These are phyloP conservation scores for Fusarium oligoseptatum DNA, from an alignment of 2,329 filamentous ascomycete genomes.

Conservation along the genomic window DNA sequence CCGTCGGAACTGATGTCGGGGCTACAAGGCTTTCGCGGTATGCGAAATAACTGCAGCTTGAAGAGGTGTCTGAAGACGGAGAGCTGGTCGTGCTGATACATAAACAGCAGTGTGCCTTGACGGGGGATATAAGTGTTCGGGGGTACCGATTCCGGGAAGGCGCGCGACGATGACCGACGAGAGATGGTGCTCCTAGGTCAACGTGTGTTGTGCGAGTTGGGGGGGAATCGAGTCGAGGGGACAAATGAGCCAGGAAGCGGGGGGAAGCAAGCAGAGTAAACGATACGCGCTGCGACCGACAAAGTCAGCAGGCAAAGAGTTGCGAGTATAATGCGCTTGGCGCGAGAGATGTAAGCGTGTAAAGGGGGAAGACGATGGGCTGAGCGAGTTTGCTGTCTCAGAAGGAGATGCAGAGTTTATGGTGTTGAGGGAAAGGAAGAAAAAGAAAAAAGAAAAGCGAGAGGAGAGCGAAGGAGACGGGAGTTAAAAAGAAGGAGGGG, in stretches of 20 bases:
- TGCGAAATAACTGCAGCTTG: constrained; percentile 98
- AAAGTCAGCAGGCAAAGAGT: constrained; percentile 45
- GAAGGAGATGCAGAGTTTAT: constrained; percentile 41
- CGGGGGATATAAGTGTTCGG: constrained; percentile 49
- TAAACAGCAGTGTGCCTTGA: constrained; percentile 75
- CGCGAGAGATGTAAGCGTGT: constrained; percentile 23
- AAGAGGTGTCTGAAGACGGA: constrained; percentile 95
- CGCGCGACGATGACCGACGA: constrained; percentile 27
- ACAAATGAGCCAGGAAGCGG: constrained; percentile 21
- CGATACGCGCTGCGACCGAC: constrained; percentile 46
- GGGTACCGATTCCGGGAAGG: constrained; percentile 38
- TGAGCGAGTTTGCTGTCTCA: constrained; percentile 42
- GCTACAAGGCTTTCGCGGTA: constrained; percentile 94
- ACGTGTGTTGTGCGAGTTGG: constrained; percentile 17
- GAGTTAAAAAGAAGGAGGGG: constrained; percentile 40
- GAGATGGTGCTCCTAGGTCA: constrained; percentile 27
- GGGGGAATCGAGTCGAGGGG: neutral
- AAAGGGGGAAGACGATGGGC: constrained; percentile 24
- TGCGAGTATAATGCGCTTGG: constrained; percentile 36
- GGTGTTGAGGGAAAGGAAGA: constrained; percentile 39
- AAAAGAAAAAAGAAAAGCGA: constrained; percentile 27
- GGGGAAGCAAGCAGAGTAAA: constrained; percentile 11
- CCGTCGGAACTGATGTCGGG: constrained; percentile 91
- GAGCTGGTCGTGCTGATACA: constrained; percentile 96
- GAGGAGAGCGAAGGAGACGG: constrained; percentile 36